Conservation (phyloP, 1,284 basidiomycete species). For the Rhodofomes roseus region DNA sequence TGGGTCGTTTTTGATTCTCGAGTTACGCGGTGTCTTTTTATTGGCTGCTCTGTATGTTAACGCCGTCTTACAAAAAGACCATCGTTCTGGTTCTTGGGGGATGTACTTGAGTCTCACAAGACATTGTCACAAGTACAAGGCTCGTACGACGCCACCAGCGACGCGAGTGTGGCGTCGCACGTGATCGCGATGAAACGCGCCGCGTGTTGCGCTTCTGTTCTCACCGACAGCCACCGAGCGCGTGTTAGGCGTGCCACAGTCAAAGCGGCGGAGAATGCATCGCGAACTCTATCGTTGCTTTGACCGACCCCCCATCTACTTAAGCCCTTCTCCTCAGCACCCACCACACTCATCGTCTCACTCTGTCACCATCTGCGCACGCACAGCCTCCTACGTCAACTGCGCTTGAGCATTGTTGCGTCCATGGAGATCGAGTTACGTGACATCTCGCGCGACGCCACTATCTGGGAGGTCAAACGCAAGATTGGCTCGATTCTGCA, state of each 20-base stretch:
- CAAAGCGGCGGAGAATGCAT: background rate
- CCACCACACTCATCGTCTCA: background rate
- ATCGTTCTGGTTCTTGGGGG: too few relatives aligned
- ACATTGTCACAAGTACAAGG: too few relatives aligned
- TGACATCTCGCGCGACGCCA: constrained; percentile 43
- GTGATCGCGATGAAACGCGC: too few relatives aligned
- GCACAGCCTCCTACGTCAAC: background rate
- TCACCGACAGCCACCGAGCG: background rate
- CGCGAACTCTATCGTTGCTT: background rate
- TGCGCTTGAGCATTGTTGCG: background rate
- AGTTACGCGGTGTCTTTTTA: too few relatives aligned
- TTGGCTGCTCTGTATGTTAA: too few relatives aligned
- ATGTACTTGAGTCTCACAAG: too few relatives aligned
- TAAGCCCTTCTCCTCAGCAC: background rate
- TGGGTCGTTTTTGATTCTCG: background rate
- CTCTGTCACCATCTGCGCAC: background rate
- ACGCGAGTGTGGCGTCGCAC: too few relatives aligned
- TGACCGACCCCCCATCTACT: background rate
- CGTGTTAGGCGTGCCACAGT: background rate
- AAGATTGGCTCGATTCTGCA: constrained; percentile 54
- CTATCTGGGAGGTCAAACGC: constrained; percentile 53
- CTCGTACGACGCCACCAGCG: too few relatives aligned
- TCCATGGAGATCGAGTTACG: constrained; percentile 51
- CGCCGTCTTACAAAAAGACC: too few relatives aligned
- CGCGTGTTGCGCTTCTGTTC: too few relatives aligned